Evolutionary conservation across 495 filamentous ascomycete species (phyloP), one percentile per base, ranked within the genome.

Genomic region (Penicillium antarcticum): DNA sequence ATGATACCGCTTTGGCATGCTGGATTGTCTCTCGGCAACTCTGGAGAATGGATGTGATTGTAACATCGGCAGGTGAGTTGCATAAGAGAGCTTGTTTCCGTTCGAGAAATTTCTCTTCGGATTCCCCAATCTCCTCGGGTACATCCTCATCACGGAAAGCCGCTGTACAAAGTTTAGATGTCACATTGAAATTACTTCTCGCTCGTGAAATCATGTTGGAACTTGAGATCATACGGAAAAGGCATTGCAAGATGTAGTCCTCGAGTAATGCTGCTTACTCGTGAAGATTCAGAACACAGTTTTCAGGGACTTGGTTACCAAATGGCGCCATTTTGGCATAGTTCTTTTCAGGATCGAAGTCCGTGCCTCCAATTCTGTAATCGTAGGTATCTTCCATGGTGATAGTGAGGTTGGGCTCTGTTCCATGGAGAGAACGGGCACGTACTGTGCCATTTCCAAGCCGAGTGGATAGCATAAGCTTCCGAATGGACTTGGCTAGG

Each of bases 21-120:
- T 74, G 67, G 4, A 72, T 53, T 2, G 72, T 51, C 52, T 73
- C 66, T 8, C 53, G 54, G 0, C 61, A 47, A 21, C 61, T 64
- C 0, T 29, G 56, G 3, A 60, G 12, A 8, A 73, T n/a, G n/a
- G n/a, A n/a, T n/a, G n/a, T 42, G 11, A 17, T 49, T 9, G 19
- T 5, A 10, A 9, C 17, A 9, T 42, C 8, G 34, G 45, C 11
- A 3, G 37, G 45, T 8, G 51, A 31, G 2, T 44, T 40, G 13
- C 9, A 23, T 21, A 38, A 1, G 2, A 39, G 56, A 9, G 45
- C 2, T 18, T 48, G 7, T 29, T 55, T 34, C 5, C 45, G 50
- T 0, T 43, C 35, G 14, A 24, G 16, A 8, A 42, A 35, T 5
- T 31, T 5, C 32, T 52, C 35, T 18, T 31, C 24, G 9, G 41